phyloP scores from a whole-genome alignment of 768 basidiomycete species.

The Hygrocybe punicea region DNA sequence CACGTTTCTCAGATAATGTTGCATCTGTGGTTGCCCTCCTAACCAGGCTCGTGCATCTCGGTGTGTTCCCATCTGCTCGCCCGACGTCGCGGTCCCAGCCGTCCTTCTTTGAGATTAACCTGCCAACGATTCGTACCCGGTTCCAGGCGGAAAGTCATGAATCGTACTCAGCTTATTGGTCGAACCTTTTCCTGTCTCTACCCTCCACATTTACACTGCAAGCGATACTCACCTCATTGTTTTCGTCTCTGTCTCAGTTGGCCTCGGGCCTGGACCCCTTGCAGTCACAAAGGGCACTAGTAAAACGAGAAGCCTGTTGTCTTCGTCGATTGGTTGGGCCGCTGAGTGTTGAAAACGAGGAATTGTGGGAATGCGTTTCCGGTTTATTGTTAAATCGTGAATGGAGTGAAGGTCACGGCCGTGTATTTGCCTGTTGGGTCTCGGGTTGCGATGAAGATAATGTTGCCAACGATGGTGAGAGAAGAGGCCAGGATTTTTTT shows the following conservation, averaged over 20 bases:
- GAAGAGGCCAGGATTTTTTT: not conserved
- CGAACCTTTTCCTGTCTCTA: constrained; percentile 41
- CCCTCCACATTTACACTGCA: constrained; percentile 53
- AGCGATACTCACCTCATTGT: constrained; percentile 56
- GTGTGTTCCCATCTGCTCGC: constrained; percentile 55
- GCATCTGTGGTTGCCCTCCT: constrained; percentile 53
- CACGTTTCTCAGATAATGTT: constrained; percentile 32
- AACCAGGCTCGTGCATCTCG: constrained; percentile 63
- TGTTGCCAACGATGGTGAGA: constrained; percentile 33
- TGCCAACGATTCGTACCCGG: constrained; percentile 48
- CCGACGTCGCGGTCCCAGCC: constrained; percentile 57
- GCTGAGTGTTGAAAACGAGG: constrained; percentile 39
- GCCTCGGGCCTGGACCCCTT: constrained; percentile 25
- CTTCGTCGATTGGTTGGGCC: constrained; percentile 54
- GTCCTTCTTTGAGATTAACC: constrained; percentile 61
- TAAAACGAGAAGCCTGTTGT: constrained; percentile 55
- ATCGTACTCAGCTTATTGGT: constrained; percentile 52
- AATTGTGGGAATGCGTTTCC: constrained; percentile 50
- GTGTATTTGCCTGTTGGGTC: constrained; percentile 70
- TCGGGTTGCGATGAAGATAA: constrained; percentile 38
- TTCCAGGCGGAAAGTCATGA: constrained; percentile 24
- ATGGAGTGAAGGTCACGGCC: constrained; percentile 58
- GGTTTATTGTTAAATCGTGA: constrained; percentile 52
- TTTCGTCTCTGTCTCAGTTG: constrained; percentile 43
- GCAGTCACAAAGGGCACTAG: constrained; percentile 35